These are phyloP conservation scores for Kodamaea sagamina DNA, from an alignment of 805 yeast species.

Conservation along the genomic window DNA sequence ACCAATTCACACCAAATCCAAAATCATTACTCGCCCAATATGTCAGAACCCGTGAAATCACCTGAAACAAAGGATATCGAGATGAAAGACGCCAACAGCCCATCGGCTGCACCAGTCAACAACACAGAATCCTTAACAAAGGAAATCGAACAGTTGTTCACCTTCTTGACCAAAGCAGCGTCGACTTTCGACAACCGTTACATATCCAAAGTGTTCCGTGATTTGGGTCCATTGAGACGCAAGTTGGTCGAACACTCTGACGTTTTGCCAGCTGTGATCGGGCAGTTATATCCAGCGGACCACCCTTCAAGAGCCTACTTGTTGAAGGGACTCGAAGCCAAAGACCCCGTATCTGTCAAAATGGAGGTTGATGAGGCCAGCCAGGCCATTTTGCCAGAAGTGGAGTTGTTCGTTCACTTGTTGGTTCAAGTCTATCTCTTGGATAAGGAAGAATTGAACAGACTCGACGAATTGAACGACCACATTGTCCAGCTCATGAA, in stretches of 20 bases:
- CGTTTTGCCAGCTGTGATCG: conserved; percentile 57
- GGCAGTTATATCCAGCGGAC: conserved; percentile 53
- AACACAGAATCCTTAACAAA: conserved; percentile 23
- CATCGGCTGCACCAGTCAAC: conserved; percentile 8
- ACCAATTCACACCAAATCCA: not conserved
- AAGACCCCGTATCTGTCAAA: conserved; percentile 4
- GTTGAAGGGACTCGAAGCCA: conserved; percentile 24
- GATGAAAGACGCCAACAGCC: conserved; percentile 22
- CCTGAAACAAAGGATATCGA: conserved; percentile 18
- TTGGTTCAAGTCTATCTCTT: conserved; percentile 75
- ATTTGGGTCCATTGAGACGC: conserved; percentile 73
- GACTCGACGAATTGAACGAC: conserved; percentile 55
- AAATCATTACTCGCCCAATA: not conserved
- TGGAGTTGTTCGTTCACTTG: conserved; percentile 76
- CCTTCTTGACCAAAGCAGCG: conserved; percentile 61
- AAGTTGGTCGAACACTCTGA: conserved; percentile 50
- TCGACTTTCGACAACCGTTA: conserved; percentile 81
- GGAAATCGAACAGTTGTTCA: conserved; percentile 46
- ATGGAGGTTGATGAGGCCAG: conserved; percentile 14
- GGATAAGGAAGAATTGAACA: conserved; percentile 54
- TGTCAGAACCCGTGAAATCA: conserved; percentile 10
- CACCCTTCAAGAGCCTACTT: conserved; percentile 47
- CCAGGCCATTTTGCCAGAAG: conserved; percentile 65
- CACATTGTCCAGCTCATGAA: conserved; percentile 55
- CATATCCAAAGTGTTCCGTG: conserved; percentile 82